These are phyloP conservation scores for Coffea humblotiana DNA, from an alignment of 305 asterid species.

Conservation along the genomic window DNA sequence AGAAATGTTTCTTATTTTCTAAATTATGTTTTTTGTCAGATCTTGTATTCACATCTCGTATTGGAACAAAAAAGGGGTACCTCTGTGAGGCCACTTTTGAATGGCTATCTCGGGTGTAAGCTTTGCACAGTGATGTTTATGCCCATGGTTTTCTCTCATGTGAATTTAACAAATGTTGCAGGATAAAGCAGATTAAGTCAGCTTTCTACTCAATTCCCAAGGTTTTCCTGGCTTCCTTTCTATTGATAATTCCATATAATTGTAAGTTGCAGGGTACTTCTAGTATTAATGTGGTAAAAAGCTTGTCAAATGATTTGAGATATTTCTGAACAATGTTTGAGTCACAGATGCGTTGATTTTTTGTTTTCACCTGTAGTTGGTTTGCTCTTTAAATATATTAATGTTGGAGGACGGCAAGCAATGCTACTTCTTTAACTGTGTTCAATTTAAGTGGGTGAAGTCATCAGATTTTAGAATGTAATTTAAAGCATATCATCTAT, in stretches of 20 bases:
- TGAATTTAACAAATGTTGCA: slow-evolving; percentile 33
- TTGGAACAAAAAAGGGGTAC: background rate
- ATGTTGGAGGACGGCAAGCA: background rate
- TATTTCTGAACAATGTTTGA: background rate
- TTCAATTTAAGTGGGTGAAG: background rate
- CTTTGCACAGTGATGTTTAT: background rate
- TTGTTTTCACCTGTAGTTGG: background rate
- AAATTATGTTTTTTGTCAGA: background rate
- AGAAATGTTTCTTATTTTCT: too few species aligned
- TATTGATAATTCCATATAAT: background rate
- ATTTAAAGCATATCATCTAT: background rate
- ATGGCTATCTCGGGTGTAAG: background rate
- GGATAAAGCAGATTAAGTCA: slow-evolving; percentile 85
- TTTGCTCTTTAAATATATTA: background rate
- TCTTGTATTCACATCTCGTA: background rate
- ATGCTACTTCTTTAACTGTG: background rate
- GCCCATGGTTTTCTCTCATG: slow-evolving; percentile 8
- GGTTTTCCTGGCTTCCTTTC: slow-evolving; percentile 33
- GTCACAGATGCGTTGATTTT: too few species aligned
- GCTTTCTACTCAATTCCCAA: slow-evolving; percentile 78
- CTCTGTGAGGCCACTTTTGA: background rate
- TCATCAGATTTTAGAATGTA: too few species aligned
- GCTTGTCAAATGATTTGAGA: background rate
- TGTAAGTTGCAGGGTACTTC: background rate
- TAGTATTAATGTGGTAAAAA: background rate